Percentiles rank a stretch among this genome's conserved stretches.
These are phyloP conservation scores for Heliosperma pusillum DNA, from an alignment of 148 eudicot species.

Conservation along the genomic window DNA sequence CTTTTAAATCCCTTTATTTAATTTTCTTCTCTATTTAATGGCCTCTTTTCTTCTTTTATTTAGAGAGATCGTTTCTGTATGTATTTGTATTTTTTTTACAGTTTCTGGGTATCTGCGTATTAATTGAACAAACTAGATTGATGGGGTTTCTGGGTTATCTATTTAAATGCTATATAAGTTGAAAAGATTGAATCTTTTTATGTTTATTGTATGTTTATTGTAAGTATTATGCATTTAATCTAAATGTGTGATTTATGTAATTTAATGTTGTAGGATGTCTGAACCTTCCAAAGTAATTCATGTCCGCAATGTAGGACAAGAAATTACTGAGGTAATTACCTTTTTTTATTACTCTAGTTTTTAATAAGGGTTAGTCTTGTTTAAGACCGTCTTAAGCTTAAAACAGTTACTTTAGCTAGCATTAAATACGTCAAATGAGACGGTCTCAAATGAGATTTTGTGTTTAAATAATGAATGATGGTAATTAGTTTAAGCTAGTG, in stretches of 20 bases:
- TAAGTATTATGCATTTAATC: neutral
- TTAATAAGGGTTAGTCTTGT: neutral
- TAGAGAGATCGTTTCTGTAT: too few relatives aligned
- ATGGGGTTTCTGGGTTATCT: neutral
- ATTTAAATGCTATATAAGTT: neutral
- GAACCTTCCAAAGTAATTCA: slow-evolving; percentile 45
- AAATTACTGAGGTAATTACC: slow-evolving; percentile 36
- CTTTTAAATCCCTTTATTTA: neutral
- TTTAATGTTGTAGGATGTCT: slow-evolving; percentile 29
- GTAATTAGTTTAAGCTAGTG: neutral
- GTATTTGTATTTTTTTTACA: neutral
- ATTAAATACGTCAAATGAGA: too few relatives aligned
- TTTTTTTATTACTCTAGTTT: neutral
- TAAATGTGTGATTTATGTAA: neutral
- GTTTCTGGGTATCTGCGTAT: slow-evolving; percentile 2
- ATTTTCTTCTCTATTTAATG: neutral
- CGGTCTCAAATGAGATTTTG: too few relatives aligned
- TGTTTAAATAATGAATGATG: neutral
- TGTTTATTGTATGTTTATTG: neutral
- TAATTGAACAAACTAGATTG: neutral
- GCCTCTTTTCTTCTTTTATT: neutral
- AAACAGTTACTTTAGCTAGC: too few relatives aligned
- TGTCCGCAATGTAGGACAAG: slow-evolving; percentile 46
- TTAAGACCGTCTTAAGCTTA: too few relatives aligned
- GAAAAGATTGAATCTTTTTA: slow-evolving; percentile 15